Evolutionary conservation across 78 protist genomes (phyloP), one percentile per base, ranked within the genome.

Genomic region (Dictyostelium brefeldianum): DNA sequence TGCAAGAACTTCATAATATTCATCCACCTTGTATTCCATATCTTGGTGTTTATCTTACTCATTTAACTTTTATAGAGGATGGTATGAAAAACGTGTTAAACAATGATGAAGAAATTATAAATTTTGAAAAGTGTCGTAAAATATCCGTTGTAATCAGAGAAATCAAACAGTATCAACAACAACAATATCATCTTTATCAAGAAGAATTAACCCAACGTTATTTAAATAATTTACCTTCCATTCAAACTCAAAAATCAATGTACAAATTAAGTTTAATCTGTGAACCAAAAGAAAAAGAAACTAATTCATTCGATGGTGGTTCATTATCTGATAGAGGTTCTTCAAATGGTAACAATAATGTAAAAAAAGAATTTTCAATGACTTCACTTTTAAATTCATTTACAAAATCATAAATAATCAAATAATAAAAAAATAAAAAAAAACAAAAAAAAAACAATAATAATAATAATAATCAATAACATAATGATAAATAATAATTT

Each of bases 1-100:
- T 94, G 20, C 51, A 46, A 20, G 80, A 41, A 4, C 95, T 96
- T 18, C 74, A 78, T 46, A 41, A 71, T 41, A 65, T 51, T 10
- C 87, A 93, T 47, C 80, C 96, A 20, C 96, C 97, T n/a, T 89
- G 95, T 46, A 80, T 96, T 17, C 97, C 97, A 31, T 96, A 83
- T 89, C 41, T 84, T 10, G 97, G 97, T 20, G 90, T 96, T 18
- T 91, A 81, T 78, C 81, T 96, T 20, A 93, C 97, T 9, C 94
- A 96, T 59, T 83, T 96, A 46, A 96, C 97, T 10, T 96, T 96
- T 65, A 92, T 96, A 8, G 97, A 96, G 29, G 97, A 96, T 22
- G 97, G 97, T 50, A 96, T 70, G 53, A 83, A 90, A 62, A 78
- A 93, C 62, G 64, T 47, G 54, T 41, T 93, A 15, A 82, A 85